phyloP scores from a whole-genome alignment of 164 flowering plant species.

The Magnolia changhungtana region DNA sequence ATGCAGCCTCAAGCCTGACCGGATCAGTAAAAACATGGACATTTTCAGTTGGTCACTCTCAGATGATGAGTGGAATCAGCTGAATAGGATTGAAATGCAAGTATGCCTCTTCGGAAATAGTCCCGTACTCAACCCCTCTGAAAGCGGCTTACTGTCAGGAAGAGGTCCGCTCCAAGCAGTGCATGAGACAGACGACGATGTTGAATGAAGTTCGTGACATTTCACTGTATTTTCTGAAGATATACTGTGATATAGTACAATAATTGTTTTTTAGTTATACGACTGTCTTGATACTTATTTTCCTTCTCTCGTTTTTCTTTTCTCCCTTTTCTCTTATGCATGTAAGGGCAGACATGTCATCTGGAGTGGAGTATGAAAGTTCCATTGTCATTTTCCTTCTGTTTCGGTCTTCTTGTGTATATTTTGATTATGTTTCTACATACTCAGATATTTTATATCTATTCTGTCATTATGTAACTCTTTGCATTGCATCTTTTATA shows the following conservation, averaged over 20 bases:
- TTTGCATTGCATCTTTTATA: background rate
- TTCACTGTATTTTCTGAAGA: background rate
- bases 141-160: slow-evolving; percentile 32
- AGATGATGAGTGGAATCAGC: slow-evolving; percentile 45
- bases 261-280: background rate
- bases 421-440: background rate
- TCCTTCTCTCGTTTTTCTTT: background rate
- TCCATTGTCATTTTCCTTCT: background rate
- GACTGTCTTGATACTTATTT: background rate
- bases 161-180: slow-evolving; percentile 65
- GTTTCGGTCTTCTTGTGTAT: background rate
- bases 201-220: slow-evolving; percentile 41
- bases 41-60: slow-evolving; percentile 63
- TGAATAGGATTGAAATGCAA: slow-evolving; percentile 64
- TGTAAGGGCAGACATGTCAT: background rate
- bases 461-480: background rate
- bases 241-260: background rate
- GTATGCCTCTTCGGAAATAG: slow-evolving; percentile 56
- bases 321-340: background rate
- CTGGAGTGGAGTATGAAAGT: background rate
- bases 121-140: slow-evolving; percentile 28
- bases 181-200: slow-evolving; percentile 58
- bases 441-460: background rate
- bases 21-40: slow-evolving; percentile 54
- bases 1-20: slow-evolving; percentile 55